phyloP scores from a whole-genome alignment of 441 rosid species.

The Euphorbia schlechtendalii region DNA sequence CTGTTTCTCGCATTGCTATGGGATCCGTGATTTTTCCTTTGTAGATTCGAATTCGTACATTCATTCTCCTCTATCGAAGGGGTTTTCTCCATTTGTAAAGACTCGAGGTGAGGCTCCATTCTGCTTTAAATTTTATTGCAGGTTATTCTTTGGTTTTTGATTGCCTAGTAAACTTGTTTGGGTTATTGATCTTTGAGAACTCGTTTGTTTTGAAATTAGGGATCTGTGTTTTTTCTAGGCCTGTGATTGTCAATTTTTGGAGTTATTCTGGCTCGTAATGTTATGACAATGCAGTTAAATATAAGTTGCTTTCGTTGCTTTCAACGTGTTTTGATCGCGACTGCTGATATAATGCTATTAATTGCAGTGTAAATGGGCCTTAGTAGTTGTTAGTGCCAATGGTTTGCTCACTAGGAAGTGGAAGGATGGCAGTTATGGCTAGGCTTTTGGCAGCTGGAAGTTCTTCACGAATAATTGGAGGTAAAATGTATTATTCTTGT shows the following conservation, averaged over 20 bases:
- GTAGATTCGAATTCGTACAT: slow-evolving; percentile 14
- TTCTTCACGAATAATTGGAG: slow-evolving; percentile 30
- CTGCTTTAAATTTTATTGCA: not conserved
- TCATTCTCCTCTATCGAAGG: not conserved
- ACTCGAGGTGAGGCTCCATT: slow-evolving; percentile 15
- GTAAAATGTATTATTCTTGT: slow-evolving; percentile 14
- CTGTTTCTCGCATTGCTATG: slow-evolving; percentile 17
- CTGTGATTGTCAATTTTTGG: not conserved
- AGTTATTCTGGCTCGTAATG: no score
- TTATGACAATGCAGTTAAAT: slow-evolving; percentile 12
- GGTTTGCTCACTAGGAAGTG: slow-evolving; percentile 57
- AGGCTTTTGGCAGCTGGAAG: slow-evolving; percentile 41
- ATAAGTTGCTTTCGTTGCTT: not conserved
- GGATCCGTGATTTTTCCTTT: slow-evolving; percentile 8
- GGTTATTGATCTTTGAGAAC: not conserved
- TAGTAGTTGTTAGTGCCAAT: slow-evolving; percentile 20
- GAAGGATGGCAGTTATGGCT: slow-evolving; percentile 65
- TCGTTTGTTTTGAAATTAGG: not conserved
- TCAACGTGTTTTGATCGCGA: not conserved
- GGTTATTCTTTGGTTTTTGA: not conserved
- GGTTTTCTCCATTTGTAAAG: not conserved
- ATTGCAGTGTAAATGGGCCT: slow-evolving; percentile 22
- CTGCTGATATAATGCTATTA: slow-evolving; percentile 3
- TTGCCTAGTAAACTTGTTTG: not conserved
- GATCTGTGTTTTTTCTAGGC: not conserved